Evolutionary conservation across 495 filamentous ascomycete species (phyloP).

Genomic region (Neurospora hispaniola): DNA sequence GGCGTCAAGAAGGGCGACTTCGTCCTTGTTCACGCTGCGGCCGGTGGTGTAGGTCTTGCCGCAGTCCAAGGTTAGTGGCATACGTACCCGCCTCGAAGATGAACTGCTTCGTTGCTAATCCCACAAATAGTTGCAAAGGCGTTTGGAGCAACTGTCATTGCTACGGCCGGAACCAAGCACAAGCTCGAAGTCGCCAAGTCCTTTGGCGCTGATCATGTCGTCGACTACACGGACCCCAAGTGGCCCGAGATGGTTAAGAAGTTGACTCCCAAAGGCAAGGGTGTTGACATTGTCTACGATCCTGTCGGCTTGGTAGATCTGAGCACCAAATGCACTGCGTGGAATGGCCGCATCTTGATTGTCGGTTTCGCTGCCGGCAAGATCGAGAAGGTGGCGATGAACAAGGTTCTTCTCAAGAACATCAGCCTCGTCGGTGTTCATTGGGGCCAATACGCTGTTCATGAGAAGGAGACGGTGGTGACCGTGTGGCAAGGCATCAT

Average conservation of each 20-base stretch:
- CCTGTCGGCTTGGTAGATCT: conserved; percentile 78
- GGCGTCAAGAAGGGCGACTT: conserved; percentile 68
- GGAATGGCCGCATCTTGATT: conserved; percentile 80
- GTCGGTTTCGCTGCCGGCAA: conserved; percentile 83
- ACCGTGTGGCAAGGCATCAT: conserved; percentile 75
- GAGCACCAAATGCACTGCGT: conserved; percentile 77
- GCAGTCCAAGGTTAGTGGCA: conserved; percentile 58
- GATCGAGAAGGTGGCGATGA: conserved; percentile 88
- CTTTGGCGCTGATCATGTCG: conserved; percentile 75
- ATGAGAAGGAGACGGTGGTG: conserved; percentile 60
- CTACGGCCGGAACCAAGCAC: conserved; percentile 65
- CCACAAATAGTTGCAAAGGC: conserved; percentile 60
- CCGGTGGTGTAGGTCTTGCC: conserved; percentile 83
- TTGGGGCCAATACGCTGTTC: conserved; percentile 74
- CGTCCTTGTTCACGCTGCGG: conserved; percentile 87
- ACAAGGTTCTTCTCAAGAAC: conserved; percentile 89
- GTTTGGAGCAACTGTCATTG: conserved; percentile 78
- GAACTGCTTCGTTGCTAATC: background rate
- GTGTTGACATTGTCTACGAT: conserved; percentile 86
- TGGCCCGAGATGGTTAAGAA: conserved; percentile 76
- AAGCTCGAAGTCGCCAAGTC: conserved; percentile 68
- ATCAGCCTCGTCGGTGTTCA: conserved; percentile 82
- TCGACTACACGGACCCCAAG: conserved; percentile 59
- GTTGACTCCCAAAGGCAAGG: conserved; percentile 57
- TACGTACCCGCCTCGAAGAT: background rate